phyloP scores from a whole-genome alignment of 129 eudicot genomes.

The Saposhnikovia divaricata region DNA sequence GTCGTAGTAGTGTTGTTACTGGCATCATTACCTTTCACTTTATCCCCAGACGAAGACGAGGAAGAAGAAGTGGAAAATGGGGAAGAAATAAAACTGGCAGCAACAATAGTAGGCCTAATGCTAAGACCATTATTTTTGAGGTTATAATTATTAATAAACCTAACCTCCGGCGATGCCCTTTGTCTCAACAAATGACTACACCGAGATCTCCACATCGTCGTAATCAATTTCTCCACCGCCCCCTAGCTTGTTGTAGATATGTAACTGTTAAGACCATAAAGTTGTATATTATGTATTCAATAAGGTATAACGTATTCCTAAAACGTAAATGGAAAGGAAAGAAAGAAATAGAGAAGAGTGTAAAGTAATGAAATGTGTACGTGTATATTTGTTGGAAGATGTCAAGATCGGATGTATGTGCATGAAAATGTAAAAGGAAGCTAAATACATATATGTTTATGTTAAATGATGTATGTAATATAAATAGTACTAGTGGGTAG shows the following conservation, averaged over 20 bases:
- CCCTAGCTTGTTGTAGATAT: neutral
- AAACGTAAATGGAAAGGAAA: neutral
- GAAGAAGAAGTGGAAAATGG: constrained; percentile 2
- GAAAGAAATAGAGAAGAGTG: no score
- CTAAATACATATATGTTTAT: no score
- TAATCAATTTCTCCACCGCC: neutral
- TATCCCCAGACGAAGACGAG: constrained; percentile 14
- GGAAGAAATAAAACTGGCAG: neutral
- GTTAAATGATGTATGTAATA: neutral
- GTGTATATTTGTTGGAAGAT: no score
- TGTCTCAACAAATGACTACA: constrained; percentile 30
- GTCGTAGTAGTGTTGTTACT: constrained; percentile 5
- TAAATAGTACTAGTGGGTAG: neutral
- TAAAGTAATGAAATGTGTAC: no score
- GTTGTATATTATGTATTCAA: no score
- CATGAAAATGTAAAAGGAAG: neutral
- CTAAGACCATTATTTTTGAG: constrained; percentile 14
- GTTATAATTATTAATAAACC: constrained; percentile 4
- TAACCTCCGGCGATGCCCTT: constrained; percentile 14
- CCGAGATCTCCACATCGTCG: constrained; percentile 44
- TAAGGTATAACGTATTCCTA: neutral
- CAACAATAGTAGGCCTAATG: constrained; percentile 1
- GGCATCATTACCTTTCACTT: constrained; percentile 7
- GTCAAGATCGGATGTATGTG: neutral
- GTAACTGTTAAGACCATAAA: neutral